Evolutionary conservation across 1,139 yeast species (phyloP), one percentile per base, ranked within the genome.

Genomic region (Kluyveromyces sp.): DNA sequence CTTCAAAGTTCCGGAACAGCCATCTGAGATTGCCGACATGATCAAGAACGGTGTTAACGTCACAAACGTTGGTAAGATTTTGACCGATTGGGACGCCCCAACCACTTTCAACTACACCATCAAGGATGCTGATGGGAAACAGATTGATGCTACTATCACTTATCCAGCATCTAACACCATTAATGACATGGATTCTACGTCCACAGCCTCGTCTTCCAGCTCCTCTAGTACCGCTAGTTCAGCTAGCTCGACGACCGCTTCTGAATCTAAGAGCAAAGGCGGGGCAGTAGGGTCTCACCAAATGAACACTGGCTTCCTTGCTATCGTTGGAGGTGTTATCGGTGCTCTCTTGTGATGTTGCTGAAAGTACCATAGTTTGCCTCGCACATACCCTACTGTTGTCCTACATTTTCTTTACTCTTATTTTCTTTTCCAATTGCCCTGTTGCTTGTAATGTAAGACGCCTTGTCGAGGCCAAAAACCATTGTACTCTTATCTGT

Each of bases 11-110:
- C 77, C 77, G 39, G 57, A 55, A 11, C 72, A 66, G 44, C 73
- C 77, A 39, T 61, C 57, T 33, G 74, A 66, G 17, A 65, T 69
- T 41, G 52, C 64, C 12, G 55, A 57, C 12, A 48, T 73, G 63
- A 74, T 78, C 48, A 60, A 69, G 50, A 63, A 73, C 48, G 84
- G 84, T 57, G 76, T 73, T 39, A 71, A 71, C 41, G 67, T 69
- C 56, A 60, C 68, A 36, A 75, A 77, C 49, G 55, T 69, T 46
- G 83, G 84, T 43, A 52, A 68, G 44, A 61, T 78, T 41, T 60
- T 78, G 46, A 61, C 63, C 20, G 60, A 61, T 30, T 58, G 75
- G 37, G 55, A 61, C 40, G 57, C 63, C 7, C 66, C 65, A 43
- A 63, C 67, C 26, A 63, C 78, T 16, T 47, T 51, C 7, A 67